phyloP scores from a whole-genome alignment of 306 rosid genomes.

The Vigna reflexopilosa region DNA sequence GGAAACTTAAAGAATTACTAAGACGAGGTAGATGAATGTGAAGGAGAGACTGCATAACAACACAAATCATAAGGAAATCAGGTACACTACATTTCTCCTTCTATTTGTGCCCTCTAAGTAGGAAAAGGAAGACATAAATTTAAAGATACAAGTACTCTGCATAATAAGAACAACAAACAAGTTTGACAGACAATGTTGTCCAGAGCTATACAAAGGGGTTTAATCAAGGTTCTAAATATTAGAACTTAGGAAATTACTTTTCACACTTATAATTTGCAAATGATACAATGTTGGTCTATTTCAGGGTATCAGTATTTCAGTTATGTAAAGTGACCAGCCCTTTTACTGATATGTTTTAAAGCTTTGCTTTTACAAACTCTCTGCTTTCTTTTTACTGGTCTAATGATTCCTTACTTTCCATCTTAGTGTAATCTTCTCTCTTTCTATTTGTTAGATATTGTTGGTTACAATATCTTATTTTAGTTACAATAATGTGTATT shows the following conservation, averaged over 20 bases:
- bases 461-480: too few relatives aligned
- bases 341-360: neutral
- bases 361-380: neutral
- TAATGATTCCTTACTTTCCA: neutral
- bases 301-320: neutral
- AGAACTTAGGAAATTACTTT: neutral
- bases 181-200: neutral
- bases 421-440: neutral
- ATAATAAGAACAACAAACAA: neutral
- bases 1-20: constrained; percentile 35
- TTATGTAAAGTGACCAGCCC: neutral
- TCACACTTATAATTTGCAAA: constrained; percentile 4
- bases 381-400: neutral
- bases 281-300: constrained; percentile 17
- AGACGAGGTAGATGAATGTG: constrained; percentile 28
- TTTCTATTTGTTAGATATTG: neutral
- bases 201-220: neutral
- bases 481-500: too few relatives aligned
- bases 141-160: neutral
- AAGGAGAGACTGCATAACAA: constrained; percentile 27
- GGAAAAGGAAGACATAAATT: neutral
- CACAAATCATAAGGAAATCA: constrained; percentile 27
- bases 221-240: neutral
- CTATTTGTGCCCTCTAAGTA: neutral
- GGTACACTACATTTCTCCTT: neutral